Base-by-base conservation (phyloP, 2,329 filamentous ascomycete species). In the Calonectria multiphialidica region DNA sequence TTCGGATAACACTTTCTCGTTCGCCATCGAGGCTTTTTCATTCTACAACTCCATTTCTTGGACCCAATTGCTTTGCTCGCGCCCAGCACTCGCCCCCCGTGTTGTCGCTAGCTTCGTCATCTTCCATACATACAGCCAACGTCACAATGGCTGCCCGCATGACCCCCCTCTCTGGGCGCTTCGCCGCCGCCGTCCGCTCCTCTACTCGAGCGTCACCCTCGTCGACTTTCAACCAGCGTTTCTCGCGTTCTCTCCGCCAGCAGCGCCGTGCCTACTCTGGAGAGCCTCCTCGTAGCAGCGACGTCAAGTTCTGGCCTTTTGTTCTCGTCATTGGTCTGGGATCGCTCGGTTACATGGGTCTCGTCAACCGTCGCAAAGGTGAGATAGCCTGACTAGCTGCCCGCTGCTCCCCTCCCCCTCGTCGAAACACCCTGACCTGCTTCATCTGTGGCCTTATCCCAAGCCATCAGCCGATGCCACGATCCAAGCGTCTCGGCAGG, bases 251-350 rank as follows among this genome's bases (percentile, higher is more conserved):
- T 72, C 75, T 73, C 66, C 73, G 67, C 70, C 77, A 67, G 75
- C 77, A 65, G 69, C 74, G 62, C 64, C 81, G 83, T 63, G 69
- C 77, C 82, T 91, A 87, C 75, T 87, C 86, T 65, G 84, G 85
- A 16, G 79, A 84, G 47, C 83, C 84, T 12, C 84, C 83, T 42
- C 81, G 82, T 53, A 77, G 79, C 50, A 82, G 79, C 65, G 80
- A 77, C 53, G 80, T 90, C 84, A 90, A 90, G 82, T 90, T 91
- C 80, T 90, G 88, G 88, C 89, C 89, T 2, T 90, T 91, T 74
- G n/a, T 88, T 55, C 81, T 83, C 64, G 83, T 91, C 75, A 86
- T 90, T 74, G 86, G 82, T 37, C 75, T 87, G 18, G 87, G 88
- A 59, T 84, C 85, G 9, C 85, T 85, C 16, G 88, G 86, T 28